These are phyloP conservation scores for Fusarium sp. DNA, from an alignment of 2,329 filamentous ascomycete species.

Conservation along the genomic window DNA sequence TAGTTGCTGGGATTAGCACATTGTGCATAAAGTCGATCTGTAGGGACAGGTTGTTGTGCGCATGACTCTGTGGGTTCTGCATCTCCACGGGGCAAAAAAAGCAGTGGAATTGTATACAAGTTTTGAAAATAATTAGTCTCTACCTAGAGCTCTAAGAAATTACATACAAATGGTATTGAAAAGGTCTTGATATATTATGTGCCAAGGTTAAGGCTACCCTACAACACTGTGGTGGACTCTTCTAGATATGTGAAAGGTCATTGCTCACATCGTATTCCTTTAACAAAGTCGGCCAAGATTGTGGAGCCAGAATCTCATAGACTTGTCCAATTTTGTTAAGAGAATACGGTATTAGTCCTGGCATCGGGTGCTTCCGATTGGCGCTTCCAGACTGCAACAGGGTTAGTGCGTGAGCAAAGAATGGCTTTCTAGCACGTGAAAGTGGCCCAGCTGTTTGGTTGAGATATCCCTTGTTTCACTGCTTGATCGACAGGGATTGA, in stretches of 20 bases:
- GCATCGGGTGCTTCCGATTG: constrained; percentile 35
- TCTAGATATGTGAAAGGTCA: too few relatives aligned
- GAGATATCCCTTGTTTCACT: constrained; percentile 26
- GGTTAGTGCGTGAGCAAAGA: constrained; percentile 12
- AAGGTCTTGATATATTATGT: background rate
- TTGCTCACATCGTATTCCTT: background rate
- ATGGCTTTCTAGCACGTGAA: constrained; percentile 45
- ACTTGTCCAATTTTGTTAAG: background rate
- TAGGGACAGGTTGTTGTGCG: background rate
- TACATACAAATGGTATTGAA: background rate
- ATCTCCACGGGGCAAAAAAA: too few relatives aligned
- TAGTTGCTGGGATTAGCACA: constrained; percentile 16
- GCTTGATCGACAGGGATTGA: background rate
- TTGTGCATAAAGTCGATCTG: constrained; percentile 8
- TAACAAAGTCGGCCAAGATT: background rate
- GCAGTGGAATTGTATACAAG: background rate
- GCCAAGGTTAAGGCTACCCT: constrained; percentile 8
- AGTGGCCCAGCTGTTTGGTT: constrained; percentile 46
- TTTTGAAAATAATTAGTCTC: background rate
- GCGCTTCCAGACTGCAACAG: background rate
- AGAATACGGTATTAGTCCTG: background rate
- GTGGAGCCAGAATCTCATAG: background rate
- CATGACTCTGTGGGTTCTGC: background rate
- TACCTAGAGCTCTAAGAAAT: too few relatives aligned
- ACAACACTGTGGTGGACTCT: background rate